Evolutionary conservation across 202 grass and related monocot genomes (phyloP).

Genomic region (Panicum hallii): DNA sequence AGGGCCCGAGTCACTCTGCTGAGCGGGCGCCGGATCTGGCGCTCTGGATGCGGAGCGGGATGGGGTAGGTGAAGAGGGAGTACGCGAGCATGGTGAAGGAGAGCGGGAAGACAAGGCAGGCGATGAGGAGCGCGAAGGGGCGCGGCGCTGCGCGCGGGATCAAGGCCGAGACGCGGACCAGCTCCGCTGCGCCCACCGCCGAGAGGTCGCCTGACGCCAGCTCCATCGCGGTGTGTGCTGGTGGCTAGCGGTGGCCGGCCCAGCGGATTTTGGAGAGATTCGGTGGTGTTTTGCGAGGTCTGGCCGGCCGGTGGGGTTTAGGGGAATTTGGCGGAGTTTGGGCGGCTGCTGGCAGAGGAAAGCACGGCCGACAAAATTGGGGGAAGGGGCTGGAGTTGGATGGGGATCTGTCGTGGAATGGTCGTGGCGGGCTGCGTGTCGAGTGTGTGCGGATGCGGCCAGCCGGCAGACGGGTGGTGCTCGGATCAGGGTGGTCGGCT

Average conservation of each 20-base stretch:
- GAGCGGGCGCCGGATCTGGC: neutral
- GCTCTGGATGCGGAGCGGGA: constrained; percentile 59
- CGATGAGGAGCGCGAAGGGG: constrained; percentile 77
- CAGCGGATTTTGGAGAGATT: neutral
- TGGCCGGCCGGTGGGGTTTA: neutral
- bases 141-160: constrained; percentile 74
- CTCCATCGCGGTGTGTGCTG: constrained; percentile 48
- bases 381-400: too few species aligned
- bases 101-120: constrained; percentile 86
- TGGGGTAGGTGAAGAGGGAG: constrained; percentile 94
- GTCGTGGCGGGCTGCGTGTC: constrained; percentile 23
- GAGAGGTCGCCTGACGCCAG: constrained; percentile 58
- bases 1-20: constrained; percentile 58
- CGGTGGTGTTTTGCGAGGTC: neutral
- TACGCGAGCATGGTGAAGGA: constrained; percentile 86
- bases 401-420: constrained; percentile 19
- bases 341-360: neutral
- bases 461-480: neutral
- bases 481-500: neutral
- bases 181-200: constrained; percentile 61
- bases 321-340: neutral
- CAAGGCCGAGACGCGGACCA: constrained; percentile 68
- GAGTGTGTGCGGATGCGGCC: neutral
- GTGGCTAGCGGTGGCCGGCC: neutral
- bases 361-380: too few species aligned